Percentiles rank a stretch among this genome's conserved stretches.
These are phyloP conservation scores for Podospora australis DNA, from an alignment of 495 filamentous ascomycete species.

Conservation along the genomic window DNA sequence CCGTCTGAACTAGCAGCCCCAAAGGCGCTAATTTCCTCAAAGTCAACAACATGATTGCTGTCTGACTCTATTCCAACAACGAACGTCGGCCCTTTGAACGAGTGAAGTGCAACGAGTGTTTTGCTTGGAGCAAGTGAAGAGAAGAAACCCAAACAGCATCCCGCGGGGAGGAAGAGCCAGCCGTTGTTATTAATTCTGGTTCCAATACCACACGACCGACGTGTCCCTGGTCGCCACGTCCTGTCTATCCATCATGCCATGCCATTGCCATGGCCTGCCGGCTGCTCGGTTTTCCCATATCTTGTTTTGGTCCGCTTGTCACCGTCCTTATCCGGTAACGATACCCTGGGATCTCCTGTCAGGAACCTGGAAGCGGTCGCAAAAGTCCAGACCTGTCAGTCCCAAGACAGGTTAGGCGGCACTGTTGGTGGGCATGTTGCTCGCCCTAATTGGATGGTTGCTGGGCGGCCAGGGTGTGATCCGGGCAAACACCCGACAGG, in stretches of 20 bases:
- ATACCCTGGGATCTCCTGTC: not conserved
- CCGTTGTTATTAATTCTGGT: not conserved
- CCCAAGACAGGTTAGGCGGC: not conserved
- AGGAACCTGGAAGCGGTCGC: not conserved
- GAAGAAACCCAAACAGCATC: too few species aligned
- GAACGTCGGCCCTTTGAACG: not conserved
- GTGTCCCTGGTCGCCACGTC: not conserved
- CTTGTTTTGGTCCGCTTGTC: not conserved
- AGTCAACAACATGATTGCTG: constrained; percentile 3
- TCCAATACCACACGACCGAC: too few species aligned
- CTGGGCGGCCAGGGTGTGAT: not conserved
- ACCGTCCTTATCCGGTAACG: not conserved
- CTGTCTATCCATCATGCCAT: too few species aligned
- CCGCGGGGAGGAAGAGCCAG: too few species aligned
- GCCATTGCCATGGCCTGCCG: too few species aligned
- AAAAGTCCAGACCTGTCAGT: not conserved
- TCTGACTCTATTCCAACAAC: not conserved
- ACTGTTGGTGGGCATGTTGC: not conserved
- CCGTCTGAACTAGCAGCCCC: not conserved
- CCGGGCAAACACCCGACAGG: not conserved
- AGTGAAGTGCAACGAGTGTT: not conserved
- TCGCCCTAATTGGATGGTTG: not conserved
- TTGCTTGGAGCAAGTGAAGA: not conserved
- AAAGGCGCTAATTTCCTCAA: constrained; percentile 2
- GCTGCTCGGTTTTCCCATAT: not conserved